Conservation (phyloP, 2,329 filamentous ascomycete species). For the Fusarium hainanense region DNA sequence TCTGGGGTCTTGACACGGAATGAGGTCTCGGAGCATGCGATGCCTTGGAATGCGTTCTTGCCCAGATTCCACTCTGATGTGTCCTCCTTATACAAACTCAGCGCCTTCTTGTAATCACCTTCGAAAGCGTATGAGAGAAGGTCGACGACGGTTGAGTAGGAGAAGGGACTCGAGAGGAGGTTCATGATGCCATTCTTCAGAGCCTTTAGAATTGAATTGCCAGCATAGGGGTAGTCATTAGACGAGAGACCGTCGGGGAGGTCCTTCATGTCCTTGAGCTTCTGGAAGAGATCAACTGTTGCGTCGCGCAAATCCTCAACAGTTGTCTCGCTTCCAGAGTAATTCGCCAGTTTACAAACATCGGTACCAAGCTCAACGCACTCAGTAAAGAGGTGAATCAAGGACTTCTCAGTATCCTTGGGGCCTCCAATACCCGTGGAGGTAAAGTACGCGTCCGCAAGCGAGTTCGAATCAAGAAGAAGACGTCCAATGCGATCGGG, state of each 20-base stretch:
- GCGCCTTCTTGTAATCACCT: conserved; percentile 21
- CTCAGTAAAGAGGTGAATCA: conserved; percentile 25
- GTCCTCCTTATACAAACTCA: conserved; percentile 3
- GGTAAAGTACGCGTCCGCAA: conserved; percentile 28
- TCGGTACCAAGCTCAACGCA: conserved; percentile 28
- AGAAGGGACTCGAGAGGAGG: conserved; percentile 3
- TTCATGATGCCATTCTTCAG: conserved; percentile 27
- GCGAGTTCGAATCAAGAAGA: conserved; percentile 36
- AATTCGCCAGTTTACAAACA: conserved; percentile 25
- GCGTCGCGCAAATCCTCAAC: conserved; percentile 18
- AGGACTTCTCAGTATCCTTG: conserved; percentile 24
- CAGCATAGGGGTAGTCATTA: conserved; percentile 6
- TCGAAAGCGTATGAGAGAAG: conserved; percentile 12
- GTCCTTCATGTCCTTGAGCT: not conserved
- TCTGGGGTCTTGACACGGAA: conserved; percentile 21
- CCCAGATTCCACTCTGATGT: conserved; percentile 31
- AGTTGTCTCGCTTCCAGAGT: conserved; percentile 23
- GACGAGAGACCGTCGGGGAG: conserved; percentile 14
- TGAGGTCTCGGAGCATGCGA: conserved; percentile 27
- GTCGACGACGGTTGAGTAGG: conserved; percentile 7
- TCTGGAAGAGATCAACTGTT: conserved; percentile 10
- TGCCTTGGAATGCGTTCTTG: conserved; percentile 17
- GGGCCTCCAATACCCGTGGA: conserved; percentile 18
- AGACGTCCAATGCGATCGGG: conserved; percentile 40
- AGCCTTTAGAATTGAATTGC: conserved; percentile 18